Base-by-base conservation (phyloP, 768 basidiomycete species). In the Tulasnella sp. region DNA sequence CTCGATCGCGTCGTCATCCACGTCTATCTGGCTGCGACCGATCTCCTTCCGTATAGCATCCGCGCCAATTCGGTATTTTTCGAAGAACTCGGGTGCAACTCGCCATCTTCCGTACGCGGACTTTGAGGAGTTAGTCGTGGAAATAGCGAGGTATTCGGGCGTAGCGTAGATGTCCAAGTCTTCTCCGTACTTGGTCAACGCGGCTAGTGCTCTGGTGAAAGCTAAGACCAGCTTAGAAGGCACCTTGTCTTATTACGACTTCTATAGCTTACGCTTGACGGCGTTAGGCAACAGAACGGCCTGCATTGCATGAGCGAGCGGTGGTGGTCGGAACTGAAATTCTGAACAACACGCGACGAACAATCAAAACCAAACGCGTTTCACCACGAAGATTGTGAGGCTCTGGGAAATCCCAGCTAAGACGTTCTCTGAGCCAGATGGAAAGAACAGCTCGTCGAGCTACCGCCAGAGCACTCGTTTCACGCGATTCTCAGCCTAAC, bases 71-170 rank as follows among this genome's bases (percentile, higher is more conserved):
- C 84, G 87, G 83, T 93, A 96, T 80, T 89, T 91, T 37, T 90
- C 90, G 84, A 96, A 96, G 86, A 94, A 95, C 50, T 88, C 86
- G 58, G 87, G 89, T 12, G 88, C 87, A 82, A 92, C 94, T 84
- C 90, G 91, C 87, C 96, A 93, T 20, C 93, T 90, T 85, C 92
- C 93, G 83, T 93, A 96, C 16, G 95, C 94, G 54, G 95, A 93
- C 84, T 92, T 90, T 6, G 94, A 92, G 3, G 92, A 91, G 85
- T 96, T 96, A 34, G 93, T 94, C 2, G 92, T 87, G 77, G 93
- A 94, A 40, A 96, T 85, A 8, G 91, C 88, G 44, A 96, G 84
- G 46, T 87, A 86, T 48, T 92, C 91, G 0, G 88, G 84, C 12
- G 90, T 90, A 11, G 93, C 94, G 80, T 91, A 89, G 60, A 96